These are phyloP conservation scores for Fusarium sublunatum DNA, from an alignment of 2,329 filamentous ascomycete species.

Conservation along the genomic window DNA sequence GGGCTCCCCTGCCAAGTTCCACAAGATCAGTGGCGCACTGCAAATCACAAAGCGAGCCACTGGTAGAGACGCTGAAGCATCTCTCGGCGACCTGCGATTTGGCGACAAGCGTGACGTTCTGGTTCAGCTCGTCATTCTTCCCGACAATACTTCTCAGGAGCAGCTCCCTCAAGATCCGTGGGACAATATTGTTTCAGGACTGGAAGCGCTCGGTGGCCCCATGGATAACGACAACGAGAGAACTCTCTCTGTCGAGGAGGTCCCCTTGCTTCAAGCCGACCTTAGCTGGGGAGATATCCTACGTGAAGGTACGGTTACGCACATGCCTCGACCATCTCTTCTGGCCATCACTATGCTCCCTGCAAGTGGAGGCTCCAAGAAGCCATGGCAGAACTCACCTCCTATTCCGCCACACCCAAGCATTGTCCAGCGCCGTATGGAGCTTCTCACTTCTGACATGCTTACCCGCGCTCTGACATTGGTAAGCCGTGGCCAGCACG, in stretches of 20 bases:
- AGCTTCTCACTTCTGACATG: conserved; percentile 97
- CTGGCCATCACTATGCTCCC: conserved; percentile 97
- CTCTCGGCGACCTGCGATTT: conserved; percentile 90
- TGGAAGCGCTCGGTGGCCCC: conserved; percentile 91
- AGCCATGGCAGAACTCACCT: conserved; percentile 73
- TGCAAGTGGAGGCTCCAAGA: conserved; percentile 70
- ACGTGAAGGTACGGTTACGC: conserved; percentile 84
- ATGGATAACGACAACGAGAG: conserved; percentile 88
- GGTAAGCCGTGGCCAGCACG: conserved; percentile 90
- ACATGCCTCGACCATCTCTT: conserved; percentile 88
- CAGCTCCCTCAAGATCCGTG: conserved; percentile 92
- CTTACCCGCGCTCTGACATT: conserved; percentile 90
- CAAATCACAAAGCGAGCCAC: conserved; percentile 97
- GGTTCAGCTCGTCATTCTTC: conserved; percentile 91
- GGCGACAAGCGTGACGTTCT: conserved; percentile 95
- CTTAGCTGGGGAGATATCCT: conserved; percentile 93
- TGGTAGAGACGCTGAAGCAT: conserved; percentile 92
- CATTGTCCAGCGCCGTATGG: conserved; percentile 97
- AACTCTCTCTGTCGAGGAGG: conserved; percentile 87
- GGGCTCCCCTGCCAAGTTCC: conserved; percentile 96
- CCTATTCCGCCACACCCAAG: conserved; percentile 95
- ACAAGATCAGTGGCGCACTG: conserved; percentile 96
- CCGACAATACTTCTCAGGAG: conserved; percentile 85
- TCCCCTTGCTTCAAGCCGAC: conserved; percentile 94
- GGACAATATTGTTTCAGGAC: conserved; percentile 95